Conservation (phyloP, 768 basidiomycete species). For the Paxillus ammoniavirescens region DNA sequence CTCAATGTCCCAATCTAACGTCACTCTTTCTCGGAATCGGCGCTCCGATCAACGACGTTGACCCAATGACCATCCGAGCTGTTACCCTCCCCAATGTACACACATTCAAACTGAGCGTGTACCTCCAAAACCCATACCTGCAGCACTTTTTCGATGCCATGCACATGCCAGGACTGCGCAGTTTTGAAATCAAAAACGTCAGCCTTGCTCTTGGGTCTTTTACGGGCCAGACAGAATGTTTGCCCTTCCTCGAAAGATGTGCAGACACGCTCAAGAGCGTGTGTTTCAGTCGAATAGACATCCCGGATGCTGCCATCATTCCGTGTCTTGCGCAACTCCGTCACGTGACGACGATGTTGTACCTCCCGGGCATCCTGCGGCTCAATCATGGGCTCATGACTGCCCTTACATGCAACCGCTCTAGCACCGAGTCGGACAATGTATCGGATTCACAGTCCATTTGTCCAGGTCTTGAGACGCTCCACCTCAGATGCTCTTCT, state of each 20-base stretch:
- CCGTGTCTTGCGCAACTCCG: conserved; percentile 20
- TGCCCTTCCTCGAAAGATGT: conserved; percentile 25
- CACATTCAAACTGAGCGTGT: conserved; percentile 25
- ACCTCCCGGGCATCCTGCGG: conserved; percentile 28
- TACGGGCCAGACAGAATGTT: conserved; percentile 24
- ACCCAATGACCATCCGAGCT: conserved; percentile 12
- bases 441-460: not conserved
- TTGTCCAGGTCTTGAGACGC: conserved; percentile 24
- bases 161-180: conserved; percentile 22
- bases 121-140: conserved; percentile 27
- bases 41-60: conserved; percentile 11
- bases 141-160: conserved; percentile 24
- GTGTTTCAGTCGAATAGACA: conserved; percentile 21
- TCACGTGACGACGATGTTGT: conserved; percentile 15
- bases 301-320: conserved; percentile 17
- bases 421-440: not conserved
- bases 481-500: conserved; percentile 26
- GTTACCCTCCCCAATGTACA: conserved; percentile 28
- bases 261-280: conserved; percentile 29
- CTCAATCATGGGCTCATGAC: conserved; percentile 30
- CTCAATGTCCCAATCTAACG: conserved; percentile 25
- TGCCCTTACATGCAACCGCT: conserved; percentile 14
- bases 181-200: conserved; percentile 28
- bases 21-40: conserved; percentile 29
- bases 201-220: conserved; percentile 27